These are phyloP conservation scores for Cutaneotrichosporon sp. DNA, from an alignment of 1,284 basidiomycete species.

Conservation along the genomic window DNA sequence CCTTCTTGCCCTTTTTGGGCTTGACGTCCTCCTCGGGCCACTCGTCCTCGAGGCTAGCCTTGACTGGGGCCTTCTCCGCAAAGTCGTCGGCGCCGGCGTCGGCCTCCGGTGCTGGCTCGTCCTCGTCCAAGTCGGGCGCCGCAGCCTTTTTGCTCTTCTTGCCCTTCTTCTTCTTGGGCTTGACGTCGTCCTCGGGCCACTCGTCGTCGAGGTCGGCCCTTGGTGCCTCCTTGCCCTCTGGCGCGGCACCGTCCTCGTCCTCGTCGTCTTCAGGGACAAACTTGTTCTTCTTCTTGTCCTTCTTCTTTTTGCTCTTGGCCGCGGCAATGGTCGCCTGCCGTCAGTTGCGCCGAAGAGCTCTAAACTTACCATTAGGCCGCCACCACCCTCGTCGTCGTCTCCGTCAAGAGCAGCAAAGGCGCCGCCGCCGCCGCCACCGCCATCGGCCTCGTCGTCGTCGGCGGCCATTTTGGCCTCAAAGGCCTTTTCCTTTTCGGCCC, in stretches of 20 bases:
- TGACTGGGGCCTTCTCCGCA: constrained; percentile 25
- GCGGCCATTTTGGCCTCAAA: constrained; percentile 50
- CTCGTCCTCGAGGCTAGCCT: constrained; percentile 39
- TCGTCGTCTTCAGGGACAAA: constrained; percentile 18
- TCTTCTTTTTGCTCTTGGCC: constrained; percentile 37
- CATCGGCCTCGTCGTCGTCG: constrained; percentile 51
- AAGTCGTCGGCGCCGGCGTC: constrained; percentile 46
- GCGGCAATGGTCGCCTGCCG: constrained; percentile 15
- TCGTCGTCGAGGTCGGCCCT: constrained; percentile 32
- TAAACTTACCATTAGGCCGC: constrained; percentile 78
- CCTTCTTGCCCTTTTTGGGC: constrained; percentile 50
- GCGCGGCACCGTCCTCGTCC: not conserved
- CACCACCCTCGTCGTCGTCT: constrained; percentile 66
- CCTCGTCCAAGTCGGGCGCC: constrained; percentile 17
- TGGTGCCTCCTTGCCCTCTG: constrained; percentile 24
- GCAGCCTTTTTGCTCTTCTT: constrained; percentile 42
- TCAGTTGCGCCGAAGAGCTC: no score
- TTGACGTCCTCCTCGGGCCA: constrained; percentile 49
- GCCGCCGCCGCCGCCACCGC: constrained; percentile 41
- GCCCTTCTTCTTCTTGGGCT: constrained; percentile 47
- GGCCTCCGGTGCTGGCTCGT: constrained; percentile 28
- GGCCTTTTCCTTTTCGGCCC: constrained; percentile 43
- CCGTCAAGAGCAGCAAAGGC: constrained; percentile 38
- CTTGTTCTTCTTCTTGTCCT: constrained; percentile 42
- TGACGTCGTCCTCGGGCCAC: constrained; percentile 38